Evolutionary conservation across 495 filamentous ascomycete species (phyloP), one percentile per base, ranked within the genome.

Genomic region (Lentithecium fluviatile): DNA sequence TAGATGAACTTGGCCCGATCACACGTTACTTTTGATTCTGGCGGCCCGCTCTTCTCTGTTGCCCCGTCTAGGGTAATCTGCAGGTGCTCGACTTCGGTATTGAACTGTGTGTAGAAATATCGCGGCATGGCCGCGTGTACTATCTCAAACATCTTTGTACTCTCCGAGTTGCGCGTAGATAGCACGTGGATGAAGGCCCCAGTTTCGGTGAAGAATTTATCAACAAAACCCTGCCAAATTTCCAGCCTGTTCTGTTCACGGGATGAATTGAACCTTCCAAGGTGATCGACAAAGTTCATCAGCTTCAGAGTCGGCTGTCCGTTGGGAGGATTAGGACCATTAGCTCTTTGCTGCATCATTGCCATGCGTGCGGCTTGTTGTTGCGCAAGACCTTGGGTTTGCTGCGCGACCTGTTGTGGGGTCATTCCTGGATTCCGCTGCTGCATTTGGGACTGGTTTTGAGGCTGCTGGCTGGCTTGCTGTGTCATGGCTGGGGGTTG

Each of bases 101-200:
- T 84, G 65, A 89, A 95, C 62, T 92, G 87, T 0, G 86, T 89
- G 49, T 85, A 77, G 70, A 93, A 95, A 65, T 89, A 95, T 48
- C 90, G 84, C 15, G 91, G 80, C 19, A 96, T 73, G 0, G 87
- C 85, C 7, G 88, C 80, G 29, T 83, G 86, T 2, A 84, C 79
- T 43, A 96, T 88, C 64, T 93, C 90, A 57, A 87, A 94, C 52
- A 86, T 82, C 71, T 94, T 95, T 2, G 75, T 12, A 73, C 69
- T 20, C 76, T 75, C 17, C 78, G 74, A 25, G 40, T 78, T 37
- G 13, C 1, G 0, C 20, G 48, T 20, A 2, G 25, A 49, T n/a
- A 58, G 19, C 13, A 54, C 38, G 17, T 59, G 40, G 15, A 64
- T 64, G 49, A 64, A 64, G 11, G 54, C 38, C 3, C 54, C 54